These are phyloP conservation scores for Telfairia occidentalis DNA, from an alignment of 331 rosid species.

Conservation along the genomic window DNA sequence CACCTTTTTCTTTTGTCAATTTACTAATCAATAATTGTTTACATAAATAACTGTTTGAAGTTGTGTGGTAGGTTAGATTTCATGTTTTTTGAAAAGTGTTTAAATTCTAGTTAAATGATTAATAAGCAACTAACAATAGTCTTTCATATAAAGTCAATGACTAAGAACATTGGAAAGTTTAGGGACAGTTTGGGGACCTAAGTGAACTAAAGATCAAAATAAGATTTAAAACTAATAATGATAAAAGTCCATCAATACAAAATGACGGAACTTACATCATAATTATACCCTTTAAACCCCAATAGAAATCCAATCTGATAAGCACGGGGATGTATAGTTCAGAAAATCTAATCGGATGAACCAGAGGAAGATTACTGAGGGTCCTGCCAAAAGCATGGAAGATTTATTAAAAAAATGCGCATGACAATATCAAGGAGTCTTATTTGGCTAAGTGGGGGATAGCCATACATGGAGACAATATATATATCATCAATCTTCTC, in stretches of 20 bases:
- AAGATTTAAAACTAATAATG: neutral
- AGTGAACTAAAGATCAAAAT: neutral
- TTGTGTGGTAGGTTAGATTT: no score
- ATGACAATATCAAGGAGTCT: neutral
- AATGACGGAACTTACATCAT: slow-evolving; percentile 40
- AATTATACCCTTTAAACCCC: slow-evolving; percentile 68
- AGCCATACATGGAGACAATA: slow-evolving; percentile 66
- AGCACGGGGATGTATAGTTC: slow-evolving; percentile 54
- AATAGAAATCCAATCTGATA: slow-evolving; percentile 79
- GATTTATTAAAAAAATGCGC: slow-evolving; percentile 1
- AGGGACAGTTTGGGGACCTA: no score
- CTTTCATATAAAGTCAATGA: no score
- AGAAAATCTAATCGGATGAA: slow-evolving; percentile 46
- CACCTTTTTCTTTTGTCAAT: no score
- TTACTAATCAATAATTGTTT: no score
- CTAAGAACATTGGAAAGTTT: no score
- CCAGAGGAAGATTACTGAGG: slow-evolving; percentile 86
- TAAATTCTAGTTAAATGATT: no score
- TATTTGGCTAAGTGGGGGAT: neutral
- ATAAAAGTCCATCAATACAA: slow-evolving; percentile 5
- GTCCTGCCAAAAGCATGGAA: slow-evolving; percentile 41
- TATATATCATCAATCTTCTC: slow-evolving; percentile 88
- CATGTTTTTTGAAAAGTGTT: no score
- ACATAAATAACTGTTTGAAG: no score
- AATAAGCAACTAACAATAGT: no score